Percentiles rank a stretch among this genome's conserved stretches.
phyloP scores from a whole-genome alignment of 1,139 yeast species.

The Geotrichum candidum region DNA sequence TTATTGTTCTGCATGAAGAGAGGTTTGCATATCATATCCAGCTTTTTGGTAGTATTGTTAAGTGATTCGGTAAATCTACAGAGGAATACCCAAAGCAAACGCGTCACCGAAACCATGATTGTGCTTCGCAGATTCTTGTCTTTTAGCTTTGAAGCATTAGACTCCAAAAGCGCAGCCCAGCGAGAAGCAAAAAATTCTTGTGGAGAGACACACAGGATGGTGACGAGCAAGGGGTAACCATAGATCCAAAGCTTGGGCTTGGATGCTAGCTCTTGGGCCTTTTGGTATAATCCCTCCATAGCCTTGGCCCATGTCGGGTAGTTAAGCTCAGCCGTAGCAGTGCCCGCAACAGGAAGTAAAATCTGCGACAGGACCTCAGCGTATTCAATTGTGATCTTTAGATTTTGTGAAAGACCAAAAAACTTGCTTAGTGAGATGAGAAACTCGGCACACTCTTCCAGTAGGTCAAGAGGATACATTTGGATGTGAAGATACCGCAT shows the following conservation, averaged over 20 bases:
- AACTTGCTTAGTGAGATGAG: conserved; percentile 80
- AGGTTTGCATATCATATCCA: conserved; percentile 52
- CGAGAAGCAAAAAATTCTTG: conserved; percentile 65
- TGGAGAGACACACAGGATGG: conserved; percentile 76
- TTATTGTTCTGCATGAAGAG: conserved; percentile 46
- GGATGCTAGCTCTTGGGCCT: conserved; percentile 42
- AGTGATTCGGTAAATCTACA: conserved; percentile 83
- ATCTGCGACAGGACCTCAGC: conserved; percentile 76
- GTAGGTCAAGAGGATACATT: conserved; percentile 75
- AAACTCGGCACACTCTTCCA: conserved; percentile 92
- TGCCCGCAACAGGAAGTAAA: conserved; percentile 75
- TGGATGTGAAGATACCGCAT: conserved; percentile 78
- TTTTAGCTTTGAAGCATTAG: conserved; percentile 38
- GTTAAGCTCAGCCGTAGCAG: conserved; percentile 87
- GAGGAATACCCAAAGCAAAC: conserved; percentile 84
- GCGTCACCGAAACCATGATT: conserved; percentile 58
- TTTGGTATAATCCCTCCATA: conserved; percentile 52
- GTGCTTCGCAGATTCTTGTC: conserved; percentile 44
- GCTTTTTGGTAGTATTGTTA: conserved; percentile 72
- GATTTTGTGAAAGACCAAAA: conserved; percentile 53
- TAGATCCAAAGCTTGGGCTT: conserved; percentile 64
- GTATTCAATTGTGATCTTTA: conserved; percentile 61
- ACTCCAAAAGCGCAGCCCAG: conserved; percentile 69
- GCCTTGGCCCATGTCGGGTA: conserved; percentile 95
- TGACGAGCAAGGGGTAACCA: conserved; percentile 63